Conservation (phyloP, 306 rosid species). For the Acacia acuminata region DNA sequence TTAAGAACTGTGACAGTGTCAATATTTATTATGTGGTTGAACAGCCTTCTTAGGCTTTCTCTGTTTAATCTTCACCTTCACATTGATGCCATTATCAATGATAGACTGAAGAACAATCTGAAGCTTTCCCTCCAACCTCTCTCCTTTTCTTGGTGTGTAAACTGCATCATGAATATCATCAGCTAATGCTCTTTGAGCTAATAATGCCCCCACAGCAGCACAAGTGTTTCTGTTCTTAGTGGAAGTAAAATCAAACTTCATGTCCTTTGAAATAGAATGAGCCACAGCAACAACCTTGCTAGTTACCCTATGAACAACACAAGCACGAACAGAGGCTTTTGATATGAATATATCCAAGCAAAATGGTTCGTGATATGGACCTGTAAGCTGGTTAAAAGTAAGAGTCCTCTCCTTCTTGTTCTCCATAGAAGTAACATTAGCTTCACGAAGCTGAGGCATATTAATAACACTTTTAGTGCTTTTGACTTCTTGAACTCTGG, state of each 20-base stretch:
- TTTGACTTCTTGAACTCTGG: slow-evolving; percentile 31
- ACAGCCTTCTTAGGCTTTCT: slow-evolving; percentile 43
- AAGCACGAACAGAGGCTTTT: slow-evolving; percentile 84
- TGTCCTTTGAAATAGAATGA: slow-evolving; percentile 63
- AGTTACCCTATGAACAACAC: slow-evolving; percentile 72
- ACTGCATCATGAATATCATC: slow-evolving; percentile 86
- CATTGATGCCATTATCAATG: slow-evolving; percentile 66
- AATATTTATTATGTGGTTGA: slow-evolving; percentile 4
- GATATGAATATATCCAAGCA: slow-evolving; percentile 89
- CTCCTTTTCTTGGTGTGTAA: slow-evolving; percentile 88
- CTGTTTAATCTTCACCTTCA: slow-evolving; percentile 80
- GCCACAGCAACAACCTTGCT: slow-evolving; percentile 79
- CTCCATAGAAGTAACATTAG: slow-evolving; percentile 9
- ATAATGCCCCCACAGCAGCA: slow-evolving; percentile 79
- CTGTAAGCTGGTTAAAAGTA: slow-evolving; percentile 66
- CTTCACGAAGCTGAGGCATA: slow-evolving; percentile 16
- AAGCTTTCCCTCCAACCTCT: slow-evolving; percentile 85
- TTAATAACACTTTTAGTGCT: slow-evolving; percentile 2
- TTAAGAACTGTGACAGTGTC: not conserved
- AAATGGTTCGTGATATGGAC: slow-evolving; percentile 86
- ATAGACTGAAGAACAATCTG: slow-evolving; percentile 74
- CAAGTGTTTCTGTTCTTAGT: slow-evolving; percentile 72
- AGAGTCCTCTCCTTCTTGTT: slow-evolving; percentile 51
- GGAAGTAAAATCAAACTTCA: slow-evolving; percentile 76
- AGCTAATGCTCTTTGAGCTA: slow-evolving; percentile 85